A percentile compares a stretch with the other conserved stretches of the same genome.
phyloP scores from a whole-genome alignment of 1,139 yeast species.

The Saccharomyces pastorianus region DNA sequence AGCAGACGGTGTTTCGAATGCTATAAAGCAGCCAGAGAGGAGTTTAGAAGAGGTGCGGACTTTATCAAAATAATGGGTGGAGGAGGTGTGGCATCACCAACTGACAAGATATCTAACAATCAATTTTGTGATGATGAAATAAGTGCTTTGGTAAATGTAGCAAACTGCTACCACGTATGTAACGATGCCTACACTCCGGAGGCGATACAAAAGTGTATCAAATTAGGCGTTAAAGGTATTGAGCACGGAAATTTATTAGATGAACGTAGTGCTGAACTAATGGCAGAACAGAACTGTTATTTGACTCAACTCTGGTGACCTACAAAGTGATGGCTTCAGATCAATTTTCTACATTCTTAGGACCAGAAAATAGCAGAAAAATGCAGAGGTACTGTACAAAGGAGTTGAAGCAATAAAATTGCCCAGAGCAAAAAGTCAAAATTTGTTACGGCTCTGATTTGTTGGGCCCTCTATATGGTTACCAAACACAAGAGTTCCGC shows the following conservation, averaged over 20 bases:
- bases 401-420: conserved; percentile 8
- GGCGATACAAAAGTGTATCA: conserved; percentile 7
- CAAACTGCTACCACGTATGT: conserved; percentile 3
- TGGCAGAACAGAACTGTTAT: conserved; percentile 8
- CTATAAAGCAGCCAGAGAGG: conserved; percentile 9
- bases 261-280: conserved; percentile 7
- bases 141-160: conserved; percentile 6
- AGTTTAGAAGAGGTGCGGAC: conserved; percentile 10
- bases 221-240: conserved; percentile 8
- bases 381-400: conserved; percentile 5
- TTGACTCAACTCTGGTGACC: conserved; percentile 9
- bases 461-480: conserved; percentile 8
- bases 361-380: conserved; percentile 4
- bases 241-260: conserved; percentile 10
- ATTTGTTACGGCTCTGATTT: conserved; percentile 11
- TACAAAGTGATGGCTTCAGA: conserved; percentile 10
- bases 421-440: conserved; percentile 7
- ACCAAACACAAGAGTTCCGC: conserved; percentile 11
- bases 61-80: conserved; percentile 10
- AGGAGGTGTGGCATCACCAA: conserved; percentile 11
- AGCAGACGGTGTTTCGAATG: conserved; percentile 9
- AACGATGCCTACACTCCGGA: conserved; percentile 10
- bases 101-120: conserved; percentile 8
- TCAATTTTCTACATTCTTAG: conserved; percentile 7
- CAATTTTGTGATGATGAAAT: conserved; percentile 10